phyloP scores from a whole-genome alignment of 805 yeast genomes.

The Candida lessepsii region DNA sequence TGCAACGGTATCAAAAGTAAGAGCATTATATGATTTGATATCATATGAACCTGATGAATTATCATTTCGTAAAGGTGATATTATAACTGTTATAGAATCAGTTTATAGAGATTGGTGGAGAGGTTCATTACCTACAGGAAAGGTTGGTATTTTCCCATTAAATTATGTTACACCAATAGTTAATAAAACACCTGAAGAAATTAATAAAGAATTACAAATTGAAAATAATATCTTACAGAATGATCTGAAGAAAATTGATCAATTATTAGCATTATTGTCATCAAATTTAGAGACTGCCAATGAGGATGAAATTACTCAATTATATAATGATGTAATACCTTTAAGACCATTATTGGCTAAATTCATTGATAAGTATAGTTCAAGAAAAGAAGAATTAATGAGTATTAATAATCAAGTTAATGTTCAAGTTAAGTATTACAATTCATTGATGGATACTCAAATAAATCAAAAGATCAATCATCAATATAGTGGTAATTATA shows the following conservation, averaged over 20 bases:
- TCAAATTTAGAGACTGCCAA: constrained; percentile 37
- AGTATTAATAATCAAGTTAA: constrained; percentile 69
- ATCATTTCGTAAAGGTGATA: constrained; percentile 82
- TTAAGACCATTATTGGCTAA: constrained; percentile 73
- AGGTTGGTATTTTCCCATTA: constrained; percentile 84
- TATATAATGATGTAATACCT: constrained; percentile 71
- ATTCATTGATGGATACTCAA: constrained; percentile 59
- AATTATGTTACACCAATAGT: constrained; percentile 84
- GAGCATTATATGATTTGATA: constrained; percentile 79
- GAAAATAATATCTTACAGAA: constrained; percentile 56
- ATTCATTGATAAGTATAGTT: constrained; percentile 73
- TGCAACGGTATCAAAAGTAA: constrained; percentile 60
- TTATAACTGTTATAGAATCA: constrained; percentile 80
- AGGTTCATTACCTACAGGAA: constrained; percentile 75
- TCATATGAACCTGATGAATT: constrained; percentile 84
- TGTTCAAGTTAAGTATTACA: constrained; percentile 67
- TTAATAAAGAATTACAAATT: constrained; percentile 46
- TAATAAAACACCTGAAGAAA: constrained; percentile 61
- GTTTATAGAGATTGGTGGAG: constrained; percentile 96
- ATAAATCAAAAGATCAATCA: constrained; percentile 22
- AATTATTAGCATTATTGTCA: constrained; percentile 52
- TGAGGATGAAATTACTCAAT: constrained; percentile 65
- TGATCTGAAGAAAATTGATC: constrained; percentile 60
- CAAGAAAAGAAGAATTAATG: constrained; percentile 73
- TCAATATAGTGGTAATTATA: constrained; percentile 2